These are phyloP conservation scores for Xeromyces bisporus DNA, from an alignment of 495 filamentous ascomycete genomes.

Conservation along the genomic window DNA sequence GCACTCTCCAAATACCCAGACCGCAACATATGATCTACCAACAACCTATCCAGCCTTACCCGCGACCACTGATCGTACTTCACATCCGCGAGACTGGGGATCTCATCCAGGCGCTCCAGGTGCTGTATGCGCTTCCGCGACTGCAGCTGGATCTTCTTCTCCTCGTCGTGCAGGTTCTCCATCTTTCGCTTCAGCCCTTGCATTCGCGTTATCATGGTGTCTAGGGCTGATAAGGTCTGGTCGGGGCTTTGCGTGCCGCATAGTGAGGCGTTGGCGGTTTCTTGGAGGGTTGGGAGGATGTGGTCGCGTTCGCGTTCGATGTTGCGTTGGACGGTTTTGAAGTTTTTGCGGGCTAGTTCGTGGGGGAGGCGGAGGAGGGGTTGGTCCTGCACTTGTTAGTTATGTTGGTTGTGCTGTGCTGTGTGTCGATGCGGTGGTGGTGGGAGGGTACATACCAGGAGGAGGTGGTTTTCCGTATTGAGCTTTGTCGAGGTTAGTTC, in stretches of 20 bases:
- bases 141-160: constrained; percentile 53
- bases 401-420: background rate
- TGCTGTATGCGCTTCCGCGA: constrained; percentile 62
- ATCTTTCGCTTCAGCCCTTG: constrained; percentile 79
- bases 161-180: constrained; percentile 56
- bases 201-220: constrained; percentile 70
- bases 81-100: constrained; percentile 74
- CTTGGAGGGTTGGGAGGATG: constrained; percentile 51
- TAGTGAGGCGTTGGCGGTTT: constrained; percentile 49
- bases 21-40: constrained; percentile 81
- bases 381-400: constrained; percentile 53
- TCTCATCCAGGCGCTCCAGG: constrained; percentile 57
- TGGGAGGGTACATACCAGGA: too few species aligned
- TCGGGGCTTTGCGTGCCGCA: constrained; percentile 40
- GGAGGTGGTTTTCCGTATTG: constrained; percentile 54
- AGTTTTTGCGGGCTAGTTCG: constrained; percentile 82
- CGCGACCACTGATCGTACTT: constrained; percentile 87
- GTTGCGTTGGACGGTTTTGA: constrained; percentile 68
- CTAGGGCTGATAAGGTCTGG: constrained; percentile 58
- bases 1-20: constrained; percentile 72
- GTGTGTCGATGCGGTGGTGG: too few species aligned
- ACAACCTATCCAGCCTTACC: constrained; percentile 58
- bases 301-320: constrained; percentile 63
- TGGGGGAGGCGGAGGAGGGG: constrained; percentile 81
- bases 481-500: constrained; percentile 48